Base-by-base conservation (phyloP, 441 rosid genomes). In the Erysimum pusillum region DNA sequence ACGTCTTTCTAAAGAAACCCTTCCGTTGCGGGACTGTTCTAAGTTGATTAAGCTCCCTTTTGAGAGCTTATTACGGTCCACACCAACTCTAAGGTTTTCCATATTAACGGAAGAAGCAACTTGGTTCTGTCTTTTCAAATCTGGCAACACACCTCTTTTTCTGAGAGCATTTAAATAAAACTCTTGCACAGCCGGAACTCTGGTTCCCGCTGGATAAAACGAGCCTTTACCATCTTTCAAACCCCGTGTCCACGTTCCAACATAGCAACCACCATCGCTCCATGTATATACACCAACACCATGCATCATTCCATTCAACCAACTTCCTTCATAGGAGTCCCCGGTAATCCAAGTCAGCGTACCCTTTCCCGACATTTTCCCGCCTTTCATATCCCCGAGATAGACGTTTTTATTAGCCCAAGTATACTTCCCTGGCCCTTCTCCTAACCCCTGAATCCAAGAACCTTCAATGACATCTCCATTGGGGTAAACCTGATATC, bases 181-280 rank as follows among this genome's bases (percentile, higher is more conserved):
- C 79, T 89, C 97, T 82, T 90, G 93, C 44, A 84, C 87, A 11
- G 87, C 88, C 0, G 97, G 92, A 70, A 85, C 88, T 38, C 91
- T 80, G 72, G 91, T 90, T 25, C 98, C 97, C 4, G 81, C 86
- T n/a, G 98, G 89, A 83, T 96, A 93, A 83, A 91, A 93, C 18
- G 97, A 87, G 58, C 99, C 98, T 81, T 96, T 91, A n/a, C 99
- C 99, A 67, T 96, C 99, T 85, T 96, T 96, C 77, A 91, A 82
- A 74, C 98, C 98, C 5, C 87, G 80, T 38, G 98, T 89, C 99
- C 99, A 96, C 62, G 97, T 96, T 69, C 99, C 98, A n/a, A 91
- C 93, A 67, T 89, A 96, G 83, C 86, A 87, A 70, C 99, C 93
- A 2, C 96, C 90, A 71, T 90, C 94, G 1, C 80, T 87, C 98